Conservation (phyloP, 768 basidiomycete genomes). For the Pisolithus marmoratus region DNA sequence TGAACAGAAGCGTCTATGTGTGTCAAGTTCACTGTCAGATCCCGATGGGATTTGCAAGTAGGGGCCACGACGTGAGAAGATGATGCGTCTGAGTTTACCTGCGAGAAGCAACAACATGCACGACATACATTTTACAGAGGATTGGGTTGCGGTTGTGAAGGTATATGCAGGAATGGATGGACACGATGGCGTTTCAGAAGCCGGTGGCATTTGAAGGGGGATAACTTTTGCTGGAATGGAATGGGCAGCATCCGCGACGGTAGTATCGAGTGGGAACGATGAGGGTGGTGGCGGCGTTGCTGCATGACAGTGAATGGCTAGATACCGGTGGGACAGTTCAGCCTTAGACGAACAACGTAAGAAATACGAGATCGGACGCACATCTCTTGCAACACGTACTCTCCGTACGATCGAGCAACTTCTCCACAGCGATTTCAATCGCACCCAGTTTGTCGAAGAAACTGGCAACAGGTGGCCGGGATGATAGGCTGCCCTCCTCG, state of each 20-base stretch:
- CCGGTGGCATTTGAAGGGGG: background rate
- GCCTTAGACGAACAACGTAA: background rate
- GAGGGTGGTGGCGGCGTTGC: constrained; percentile 1
- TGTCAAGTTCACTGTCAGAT: background rate
- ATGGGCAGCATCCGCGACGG: background rate
- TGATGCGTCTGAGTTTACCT: background rate
- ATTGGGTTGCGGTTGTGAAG: background rate
- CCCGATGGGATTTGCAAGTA: background rate
- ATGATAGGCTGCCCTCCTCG: background rate
- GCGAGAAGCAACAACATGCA: background rate
- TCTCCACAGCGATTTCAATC: constrained; percentile 17
- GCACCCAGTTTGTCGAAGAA: constrained; percentile 6
- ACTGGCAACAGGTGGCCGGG: background rate
- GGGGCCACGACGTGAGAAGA: background rate
- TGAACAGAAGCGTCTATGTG: constrained; percentile 10
- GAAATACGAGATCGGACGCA: constrained; percentile 3
- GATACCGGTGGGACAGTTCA: background rate
- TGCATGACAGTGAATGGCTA: background rate
- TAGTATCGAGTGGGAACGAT: background rate
- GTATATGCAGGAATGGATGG: background rate
- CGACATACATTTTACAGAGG: background rate
- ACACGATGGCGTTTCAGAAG: background rate
- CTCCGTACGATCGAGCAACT: constrained; percentile 12
- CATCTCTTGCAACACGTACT: background rate
- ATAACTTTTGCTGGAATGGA: background rate